Percentiles rank a stretch among this genome's conserved stretches.
Evolutionary conservation across 345 rosid species (phyloP).

Genomic region (Citrus glauca): DNA sequence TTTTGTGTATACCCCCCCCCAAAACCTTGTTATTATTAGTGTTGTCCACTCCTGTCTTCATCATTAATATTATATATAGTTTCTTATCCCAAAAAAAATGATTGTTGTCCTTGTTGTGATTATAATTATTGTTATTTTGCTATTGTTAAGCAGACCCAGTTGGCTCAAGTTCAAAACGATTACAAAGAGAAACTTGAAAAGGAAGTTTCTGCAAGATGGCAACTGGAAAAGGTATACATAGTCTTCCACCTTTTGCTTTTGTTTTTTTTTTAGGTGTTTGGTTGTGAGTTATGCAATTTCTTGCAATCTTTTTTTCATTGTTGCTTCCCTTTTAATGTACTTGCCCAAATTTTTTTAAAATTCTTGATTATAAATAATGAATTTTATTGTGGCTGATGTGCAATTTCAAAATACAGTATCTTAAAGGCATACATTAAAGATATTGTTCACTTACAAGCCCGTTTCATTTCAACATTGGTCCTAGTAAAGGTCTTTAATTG

Average conservation of each 20-base stretch:
- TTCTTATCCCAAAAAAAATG: too few species aligned
- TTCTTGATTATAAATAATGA: not conserved
- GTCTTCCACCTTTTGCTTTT: not conserved
- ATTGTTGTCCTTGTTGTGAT: too few species aligned
- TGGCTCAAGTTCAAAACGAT: constrained; percentile 66
- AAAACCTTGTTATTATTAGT: not conserved
- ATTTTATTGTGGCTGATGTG: not conserved
- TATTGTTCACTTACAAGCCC: too few species aligned
- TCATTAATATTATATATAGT: too few species aligned
- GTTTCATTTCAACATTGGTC: too few species aligned
- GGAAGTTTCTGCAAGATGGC: constrained; percentile 60
- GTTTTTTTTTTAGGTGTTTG: not conserved
- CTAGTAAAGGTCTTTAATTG: not conserved
- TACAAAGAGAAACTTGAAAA: constrained; percentile 75
- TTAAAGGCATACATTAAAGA: not conserved
- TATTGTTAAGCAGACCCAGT: constrained; percentile 47
- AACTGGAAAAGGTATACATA: constrained; percentile 61
- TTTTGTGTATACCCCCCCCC: not conserved
- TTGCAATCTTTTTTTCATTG: not conserved
- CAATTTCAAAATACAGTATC: not conserved
- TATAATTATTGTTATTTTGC: not conserved
- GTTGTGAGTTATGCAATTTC: not conserved
- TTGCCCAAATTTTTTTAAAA: not conserved
- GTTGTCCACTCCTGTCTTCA: too few species aligned
- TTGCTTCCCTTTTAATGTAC: not conserved